Evolutionary conservation across 2,329 filamentous ascomycete species (phyloP), one percentile per base, ranked within the genome.

Genomic region (Torrubiellomyces zombiae): DNA sequence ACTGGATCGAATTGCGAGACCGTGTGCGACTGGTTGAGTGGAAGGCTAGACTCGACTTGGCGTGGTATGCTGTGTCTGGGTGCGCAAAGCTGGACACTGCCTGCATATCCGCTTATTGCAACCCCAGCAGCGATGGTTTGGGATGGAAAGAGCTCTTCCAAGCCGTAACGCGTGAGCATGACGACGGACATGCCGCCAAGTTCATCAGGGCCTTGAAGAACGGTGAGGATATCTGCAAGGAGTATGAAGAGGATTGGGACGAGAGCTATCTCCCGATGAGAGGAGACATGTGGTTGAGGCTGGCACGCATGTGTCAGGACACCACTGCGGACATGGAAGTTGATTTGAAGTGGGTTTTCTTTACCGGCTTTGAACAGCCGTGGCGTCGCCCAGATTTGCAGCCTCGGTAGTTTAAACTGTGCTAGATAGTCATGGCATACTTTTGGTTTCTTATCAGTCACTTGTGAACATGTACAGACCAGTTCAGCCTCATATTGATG

Each of bases 1-100:
- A 24, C 3, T 54, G 48, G 47, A 44, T 53, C 26, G 17, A 21
- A 3, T 11, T 45, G 5, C 43, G 35, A 15, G 40, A 50, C 25
- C 71, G 71, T 35, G 47, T 53, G 12, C 60, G 72, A 3, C 47
- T 81, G 1, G 48, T 81, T 4, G 68, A 77, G 43, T 75, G 63
- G 60, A 80, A 78, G 42, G 66, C 55, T 4, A 60, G 74, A 20
- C 44, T 62, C 25, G 72, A 77, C 40, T 52, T 81, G 3, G 49
- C 59, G 18, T 57, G 73, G 54, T 81, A 81, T 38, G 65, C 66
- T 1, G 68, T 67, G 0, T 53, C 65, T 7, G 55, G 56, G 5
- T 53, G 55, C 1, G 64, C 72, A 0, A 23, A 32, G 18, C 34
- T 49, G 3, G n/a, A 39, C 21, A 15, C 11, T 5, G 31, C 40